phyloP scores from a whole-genome alignment of 306 rosid genomes.

The Datisca glomerata region DNA sequence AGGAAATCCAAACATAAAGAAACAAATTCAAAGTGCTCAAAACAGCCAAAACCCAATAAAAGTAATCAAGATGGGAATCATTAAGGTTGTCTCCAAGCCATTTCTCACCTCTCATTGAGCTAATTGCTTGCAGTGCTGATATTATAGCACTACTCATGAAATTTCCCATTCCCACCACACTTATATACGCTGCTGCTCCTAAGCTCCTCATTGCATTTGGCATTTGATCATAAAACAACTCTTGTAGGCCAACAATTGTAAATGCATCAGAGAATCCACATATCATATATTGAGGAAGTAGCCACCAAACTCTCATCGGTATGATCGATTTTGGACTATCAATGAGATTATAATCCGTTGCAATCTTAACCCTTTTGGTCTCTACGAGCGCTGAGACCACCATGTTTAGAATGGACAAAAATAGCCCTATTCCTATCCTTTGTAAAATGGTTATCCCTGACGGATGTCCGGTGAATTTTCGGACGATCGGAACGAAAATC shows the following conservation, averaged over 20 bases:
- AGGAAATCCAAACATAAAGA: conserved; percentile 33
- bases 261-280: conserved; percentile 41
- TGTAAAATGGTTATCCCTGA: conserved; percentile 59
- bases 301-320: conserved; percentile 68
- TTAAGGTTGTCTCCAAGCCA: conserved; percentile 57
- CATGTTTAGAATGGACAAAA: conserved; percentile 50
- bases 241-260: conserved; percentile 47
- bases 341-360: conserved; percentile 22
- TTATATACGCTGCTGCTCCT: conserved; percentile 64
- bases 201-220: conserved; percentile 46
- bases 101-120: conserved; percentile 13
- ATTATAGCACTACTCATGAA: conserved; percentile 33
- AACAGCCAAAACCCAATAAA: conserved; percentile 52
- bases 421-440: conserved; percentile 52
- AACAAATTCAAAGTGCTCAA: conserved; percentile 35
- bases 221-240: conserved; percentile 62
- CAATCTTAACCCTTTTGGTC: conserved; percentile 36
- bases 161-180: conserved; percentile 48
- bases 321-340: conserved; percentile 32
- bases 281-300: conserved; percentile 60
- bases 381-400: conserved; percentile 43
- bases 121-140: conserved; percentile 20
- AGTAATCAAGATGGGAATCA: conserved; percentile 52
- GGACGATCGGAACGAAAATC: conserved; percentile 26
- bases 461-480: conserved; percentile 30